Evolutionary conservation across 225 moss, liverwort and hornwort species (phyloP).

Genomic region (Climacium dendroides): DNA sequence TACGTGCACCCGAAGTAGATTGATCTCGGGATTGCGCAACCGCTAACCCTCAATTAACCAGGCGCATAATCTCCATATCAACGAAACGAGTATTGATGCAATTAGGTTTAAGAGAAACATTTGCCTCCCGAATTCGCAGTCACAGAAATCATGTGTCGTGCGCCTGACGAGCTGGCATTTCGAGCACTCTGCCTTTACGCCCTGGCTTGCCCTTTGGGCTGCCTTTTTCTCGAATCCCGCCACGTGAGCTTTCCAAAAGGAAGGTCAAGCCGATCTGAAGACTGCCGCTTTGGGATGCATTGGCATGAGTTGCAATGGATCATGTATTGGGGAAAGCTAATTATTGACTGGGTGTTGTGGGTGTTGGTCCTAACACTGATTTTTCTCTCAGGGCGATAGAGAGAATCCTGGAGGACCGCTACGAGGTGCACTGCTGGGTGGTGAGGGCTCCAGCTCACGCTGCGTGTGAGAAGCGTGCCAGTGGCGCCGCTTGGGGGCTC

Average conservation of each 20-base stretch:
- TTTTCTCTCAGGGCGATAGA: neutral
- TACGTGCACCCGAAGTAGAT: too few species aligned
- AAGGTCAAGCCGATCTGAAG: neutral
- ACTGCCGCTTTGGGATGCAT: neutral
- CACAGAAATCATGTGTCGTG: neutral
- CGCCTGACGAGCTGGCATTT: neutral
- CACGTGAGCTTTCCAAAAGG: neutral
- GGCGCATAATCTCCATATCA: neutral
- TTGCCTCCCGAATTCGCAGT: neutral
- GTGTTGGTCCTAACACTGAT: neutral
- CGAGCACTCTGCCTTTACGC: neutral
- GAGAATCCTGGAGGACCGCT: neutral
- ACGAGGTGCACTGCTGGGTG: constrained; percentile 14
- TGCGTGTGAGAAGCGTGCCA: constrained; percentile 6
- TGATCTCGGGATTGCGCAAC: neutral
- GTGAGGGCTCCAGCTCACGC: constrained; percentile 1
- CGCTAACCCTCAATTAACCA: neutral
- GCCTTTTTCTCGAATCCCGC: neutral
- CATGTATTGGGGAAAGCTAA: neutral
- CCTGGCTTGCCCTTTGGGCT: neutral
- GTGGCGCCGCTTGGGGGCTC: constrained; percentile 2
- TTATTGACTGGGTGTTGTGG: neutral
- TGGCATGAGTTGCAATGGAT: neutral
- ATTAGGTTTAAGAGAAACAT: neutral
- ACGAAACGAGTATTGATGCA: neutral